Percentiles rank a stretch among this genome's conserved stretches.
Conservation (phyloP, 441 rosid genomes). For the Raphanus hybrid region DNA sequence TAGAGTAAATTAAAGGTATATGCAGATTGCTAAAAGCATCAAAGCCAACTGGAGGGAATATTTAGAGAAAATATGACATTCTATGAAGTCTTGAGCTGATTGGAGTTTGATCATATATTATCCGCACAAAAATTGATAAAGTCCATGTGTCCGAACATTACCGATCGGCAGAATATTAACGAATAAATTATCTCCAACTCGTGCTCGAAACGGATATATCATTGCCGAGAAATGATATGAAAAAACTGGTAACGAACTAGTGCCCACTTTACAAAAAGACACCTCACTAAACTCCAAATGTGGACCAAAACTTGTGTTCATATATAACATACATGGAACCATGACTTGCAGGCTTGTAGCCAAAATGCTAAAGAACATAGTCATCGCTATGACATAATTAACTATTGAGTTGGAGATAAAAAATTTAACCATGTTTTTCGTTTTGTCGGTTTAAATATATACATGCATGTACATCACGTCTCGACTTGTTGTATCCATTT, state of each 20-base stretch:
- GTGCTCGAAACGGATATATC: conserved; percentile 40
- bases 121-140: not conserved
- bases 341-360: conserved; percentile 14
- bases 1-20: too few species aligned
- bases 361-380: conserved; percentile 39
- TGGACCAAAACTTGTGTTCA: conserved; percentile 34
- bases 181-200: conserved; percentile 26
- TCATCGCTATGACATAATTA: conserved; percentile 8
- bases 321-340: conserved; percentile 26
- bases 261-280: conserved; percentile 42
- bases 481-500: not conserved
- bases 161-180: not conserved
- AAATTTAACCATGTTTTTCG: conserved; percentile 11
- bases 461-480: not conserved
- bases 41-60: too few species aligned
- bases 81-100: not conserved
- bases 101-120: not conserved
- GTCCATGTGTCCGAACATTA: conserved; percentile 16
- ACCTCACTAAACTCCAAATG: conserved; percentile 33
- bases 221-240: conserved; percentile 29
- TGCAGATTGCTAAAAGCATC: too few species aligned
- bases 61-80: too few species aligned
- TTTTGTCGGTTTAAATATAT: conserved; percentile 29
- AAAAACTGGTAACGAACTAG: conserved; percentile 39
- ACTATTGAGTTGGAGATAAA: conserved; percentile 5